Conservation (phyloP, 371 early-diverging fungal species). For the Mortierella sp. region DNA sequence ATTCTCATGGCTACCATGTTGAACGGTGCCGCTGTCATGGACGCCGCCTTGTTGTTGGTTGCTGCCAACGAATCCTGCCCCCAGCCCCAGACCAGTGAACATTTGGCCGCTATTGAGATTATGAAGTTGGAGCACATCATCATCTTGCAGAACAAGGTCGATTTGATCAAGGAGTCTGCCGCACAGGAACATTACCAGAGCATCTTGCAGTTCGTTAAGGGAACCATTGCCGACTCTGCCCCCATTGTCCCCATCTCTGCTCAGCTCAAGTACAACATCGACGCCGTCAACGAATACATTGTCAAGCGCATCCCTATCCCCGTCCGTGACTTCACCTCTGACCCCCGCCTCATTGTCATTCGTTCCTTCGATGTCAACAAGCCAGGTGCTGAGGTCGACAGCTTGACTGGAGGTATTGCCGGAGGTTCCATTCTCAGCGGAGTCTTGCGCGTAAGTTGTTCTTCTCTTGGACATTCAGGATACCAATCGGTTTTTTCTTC, state of each 20-base stretch:
- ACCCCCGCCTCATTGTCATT: conserved; percentile 98
- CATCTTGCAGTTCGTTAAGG: conserved; percentile 97
- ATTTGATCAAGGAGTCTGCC: conserved; percentile 97
- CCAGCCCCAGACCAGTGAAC: conserved; percentile 99
- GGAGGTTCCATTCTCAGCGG: conserved; percentile 99
- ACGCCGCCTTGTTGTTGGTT: conserved; percentile 99
- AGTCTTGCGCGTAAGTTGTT: conserved; percentile 76
- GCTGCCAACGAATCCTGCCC: conserved; percentile 99
- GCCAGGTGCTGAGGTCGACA: conserved; percentile 98
- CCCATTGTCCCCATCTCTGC: conserved; percentile 99
- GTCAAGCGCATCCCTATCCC: conserved; percentile 99
- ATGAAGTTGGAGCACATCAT: conserved; percentile 99
- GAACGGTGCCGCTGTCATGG: conserved; percentile 99
- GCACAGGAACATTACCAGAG: conserved; percentile 96
- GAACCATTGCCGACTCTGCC: conserved; percentile 96
- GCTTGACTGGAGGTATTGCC: conserved; percentile 99
- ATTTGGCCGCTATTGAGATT: conserved; percentile 99
- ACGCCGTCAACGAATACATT: conserved; percentile 99
- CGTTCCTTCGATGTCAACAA: conserved; percentile 99
- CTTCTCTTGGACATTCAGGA: not conserved
- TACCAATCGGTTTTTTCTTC: not conserved
- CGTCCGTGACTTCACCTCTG: conserved; percentile 92
- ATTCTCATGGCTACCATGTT: conserved; percentile 99
- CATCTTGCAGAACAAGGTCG: conserved; percentile 99
- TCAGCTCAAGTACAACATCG: conserved; percentile 99